phyloP scores from a whole-genome alignment of 2,329 filamentous ascomycete genomes.

The Lithohypha guttulata region DNA sequence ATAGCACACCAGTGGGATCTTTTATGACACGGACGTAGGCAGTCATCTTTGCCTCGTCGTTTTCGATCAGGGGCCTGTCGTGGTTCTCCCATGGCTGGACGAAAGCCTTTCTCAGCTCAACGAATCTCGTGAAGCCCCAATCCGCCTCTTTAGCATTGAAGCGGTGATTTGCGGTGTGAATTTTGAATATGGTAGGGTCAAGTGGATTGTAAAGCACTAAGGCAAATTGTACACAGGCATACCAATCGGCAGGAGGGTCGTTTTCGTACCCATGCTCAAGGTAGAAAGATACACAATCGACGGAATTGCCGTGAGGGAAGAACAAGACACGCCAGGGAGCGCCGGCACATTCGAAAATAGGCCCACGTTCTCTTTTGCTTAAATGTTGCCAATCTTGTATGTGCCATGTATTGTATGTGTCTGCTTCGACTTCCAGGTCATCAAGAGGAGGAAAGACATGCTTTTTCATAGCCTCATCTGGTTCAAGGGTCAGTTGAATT shows the following conservation, averaged over 20 bases:
- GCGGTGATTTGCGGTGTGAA: slow-evolving; percentile 79
- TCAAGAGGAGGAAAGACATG: slow-evolving; percentile 64
- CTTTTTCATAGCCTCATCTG: slow-evolving; percentile 78
- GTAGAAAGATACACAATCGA: slow-evolving; percentile 82
- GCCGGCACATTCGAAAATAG: slow-evolving; percentile 73
- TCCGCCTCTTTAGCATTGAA: slow-evolving; percentile 95
- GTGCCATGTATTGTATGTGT: slow-evolving; percentile 72
- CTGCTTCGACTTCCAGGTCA: slow-evolving; percentile 69
- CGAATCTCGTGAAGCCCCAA: slow-evolving; percentile 97
- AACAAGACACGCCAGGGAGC: slow-evolving; percentile 92
- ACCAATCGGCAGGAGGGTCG: slow-evolving; percentile 81
- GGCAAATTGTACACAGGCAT: slow-evolving; percentile 90
- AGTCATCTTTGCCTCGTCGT: slow-evolving; percentile 37
- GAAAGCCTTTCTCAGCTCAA: slow-evolving; percentile 78
- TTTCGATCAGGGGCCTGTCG: slow-evolving; percentile 45
- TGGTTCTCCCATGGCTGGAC: slow-evolving; percentile 61
- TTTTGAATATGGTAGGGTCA: slow-evolving; percentile 69
- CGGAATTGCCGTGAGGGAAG: slow-evolving; percentile 90
- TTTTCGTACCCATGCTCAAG: slow-evolving; percentile 82
- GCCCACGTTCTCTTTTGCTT: slow-evolving; percentile 73
- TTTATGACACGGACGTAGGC: slow-evolving; percentile 40
- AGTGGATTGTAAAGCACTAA: slow-evolving; percentile 90
- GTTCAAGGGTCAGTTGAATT: background rate
- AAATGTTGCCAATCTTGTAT: slow-evolving; percentile 72
- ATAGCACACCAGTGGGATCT: slow-evolving; percentile 39